Percentiles rank a stretch among this genome's conserved stretches.
Evolutionary conservation across 805 yeast species (phyloP).

Genomic region (Spathaspora hagerdaliae): DNA sequence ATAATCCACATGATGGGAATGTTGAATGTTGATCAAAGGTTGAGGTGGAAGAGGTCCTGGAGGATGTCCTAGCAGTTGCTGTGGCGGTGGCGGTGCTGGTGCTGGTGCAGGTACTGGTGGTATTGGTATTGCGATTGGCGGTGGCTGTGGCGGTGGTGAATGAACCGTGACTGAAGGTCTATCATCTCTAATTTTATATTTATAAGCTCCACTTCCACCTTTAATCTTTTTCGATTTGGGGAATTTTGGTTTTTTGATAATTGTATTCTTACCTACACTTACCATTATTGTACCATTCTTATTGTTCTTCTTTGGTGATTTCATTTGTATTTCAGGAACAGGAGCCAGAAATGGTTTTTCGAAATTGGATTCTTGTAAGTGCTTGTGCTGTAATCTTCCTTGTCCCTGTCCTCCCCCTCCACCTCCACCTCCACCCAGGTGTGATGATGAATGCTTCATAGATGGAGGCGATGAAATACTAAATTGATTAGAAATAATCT

Average conservation of each 20-base stretch:
- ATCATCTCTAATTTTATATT: constrained; percentile 1
- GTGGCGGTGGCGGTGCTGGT: background rate
- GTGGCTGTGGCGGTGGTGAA: background rate
- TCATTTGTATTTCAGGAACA: no score
- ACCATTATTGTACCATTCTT: background rate
- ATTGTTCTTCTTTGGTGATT: background rate
- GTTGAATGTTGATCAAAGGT: background rate
- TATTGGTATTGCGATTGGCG: background rate
- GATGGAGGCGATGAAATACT: background rate
- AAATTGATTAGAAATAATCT: background rate
- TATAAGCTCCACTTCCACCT: background rate
- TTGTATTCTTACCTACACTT: constrained; percentile 8
- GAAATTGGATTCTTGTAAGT: background rate
- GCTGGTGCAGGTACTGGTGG: no score
- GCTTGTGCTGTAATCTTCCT: background rate
- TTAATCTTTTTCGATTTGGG: constrained; percentile 1
- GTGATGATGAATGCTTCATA: background rate
- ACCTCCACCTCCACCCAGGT: no score
- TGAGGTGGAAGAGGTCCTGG: background rate
- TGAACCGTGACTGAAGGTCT: background rate
- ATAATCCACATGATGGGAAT: no score
- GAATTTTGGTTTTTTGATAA: constrained; percentile 8
- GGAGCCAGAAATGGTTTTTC: background rate
- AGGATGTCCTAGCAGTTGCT: background rate
- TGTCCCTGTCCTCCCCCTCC: background rate